Conservation (phyloP, 164 flowering plant genomes). For the Dillenia turbinata region DNA sequence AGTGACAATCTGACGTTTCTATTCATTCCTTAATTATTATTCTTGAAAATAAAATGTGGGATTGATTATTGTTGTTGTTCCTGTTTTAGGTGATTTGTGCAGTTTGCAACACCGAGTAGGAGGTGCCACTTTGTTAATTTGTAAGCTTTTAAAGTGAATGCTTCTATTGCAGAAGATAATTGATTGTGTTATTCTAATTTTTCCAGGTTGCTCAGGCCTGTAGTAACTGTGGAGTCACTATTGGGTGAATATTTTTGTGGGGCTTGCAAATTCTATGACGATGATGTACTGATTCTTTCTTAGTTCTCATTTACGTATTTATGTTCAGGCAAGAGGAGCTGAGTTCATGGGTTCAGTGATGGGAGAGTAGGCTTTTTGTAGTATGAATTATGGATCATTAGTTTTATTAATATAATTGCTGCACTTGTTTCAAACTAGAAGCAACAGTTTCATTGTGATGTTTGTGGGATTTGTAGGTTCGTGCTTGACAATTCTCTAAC, state of each 20-base stretch:
- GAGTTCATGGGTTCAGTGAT: too few species aligned
- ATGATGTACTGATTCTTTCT: constrained; percentile 31
- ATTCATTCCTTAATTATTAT: too few species aligned
- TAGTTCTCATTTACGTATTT: too few species aligned
- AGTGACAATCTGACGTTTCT: too few species aligned
- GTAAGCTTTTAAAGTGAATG: background rate
- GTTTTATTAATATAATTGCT: too few species aligned
- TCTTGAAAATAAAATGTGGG: too few species aligned
- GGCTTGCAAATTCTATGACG: constrained; percentile 64
- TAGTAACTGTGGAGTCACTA: constrained; percentile 49
- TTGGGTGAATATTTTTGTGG: constrained; percentile 69
- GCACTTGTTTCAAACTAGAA: constrained; percentile 18
- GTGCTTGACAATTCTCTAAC: too few species aligned
- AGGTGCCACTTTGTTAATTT: constrained; percentile 31
- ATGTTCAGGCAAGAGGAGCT: too few species aligned
- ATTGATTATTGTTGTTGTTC: background rate
- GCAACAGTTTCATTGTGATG: constrained; percentile 81
- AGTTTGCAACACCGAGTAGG: constrained; percentile 72
- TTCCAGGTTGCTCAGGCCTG: constrained; percentile 50
- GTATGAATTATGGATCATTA: too few species aligned
- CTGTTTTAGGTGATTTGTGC: constrained; percentile 62
- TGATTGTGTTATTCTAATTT: background rate
- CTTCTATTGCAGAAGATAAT: background rate
- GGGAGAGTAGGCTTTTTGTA: too few species aligned
- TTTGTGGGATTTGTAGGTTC: constrained; percentile 74